Evolutionary conservation across 208 protist species (phyloP).

Genomic region (Trypanosoma mega): DNA sequence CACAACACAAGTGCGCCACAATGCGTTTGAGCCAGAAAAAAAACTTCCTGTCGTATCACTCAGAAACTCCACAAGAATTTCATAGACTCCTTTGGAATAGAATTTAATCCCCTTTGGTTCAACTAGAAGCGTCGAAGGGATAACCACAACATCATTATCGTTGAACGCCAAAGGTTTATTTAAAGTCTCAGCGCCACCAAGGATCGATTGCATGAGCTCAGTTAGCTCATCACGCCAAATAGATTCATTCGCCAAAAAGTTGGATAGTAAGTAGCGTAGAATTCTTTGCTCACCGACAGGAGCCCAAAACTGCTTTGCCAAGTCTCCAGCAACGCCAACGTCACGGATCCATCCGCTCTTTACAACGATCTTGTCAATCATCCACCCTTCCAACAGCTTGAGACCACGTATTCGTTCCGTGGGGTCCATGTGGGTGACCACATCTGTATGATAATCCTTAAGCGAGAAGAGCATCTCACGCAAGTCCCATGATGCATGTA

Average conservation of each 20-base stretch:
- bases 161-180: not conserved
- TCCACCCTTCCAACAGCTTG: conserved; percentile 36
- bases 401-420: conserved; percentile 39
- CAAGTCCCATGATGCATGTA: conserved; percentile 20
- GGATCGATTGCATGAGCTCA: conserved; percentile 11
- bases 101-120: conserved; percentile 21
- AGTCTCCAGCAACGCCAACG: conserved; percentile 24
- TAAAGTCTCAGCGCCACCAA: not conserved
- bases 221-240: conserved; percentile 25
- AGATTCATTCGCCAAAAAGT: conserved; percentile 26
- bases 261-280: conserved; percentile 16
- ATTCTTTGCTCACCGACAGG: conserved; percentile 27
- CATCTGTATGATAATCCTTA: conserved; percentile 34
- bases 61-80: conserved; percentile 20
- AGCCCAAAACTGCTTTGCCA: conserved; percentile 18
- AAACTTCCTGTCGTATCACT: not conserved
- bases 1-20: conserved; percentile 45
- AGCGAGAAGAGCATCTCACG: conserved; percentile 43
- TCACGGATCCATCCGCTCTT: conserved; percentile 39
- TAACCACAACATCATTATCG: conserved; percentile 1
- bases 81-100: conserved; percentile 24
- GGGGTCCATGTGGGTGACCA: conserved; percentile 35
- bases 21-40: conserved; percentile 1
- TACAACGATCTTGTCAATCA: conserved; percentile 36
- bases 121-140: conserved; percentile 8